A percentile compares a stretch with the other conserved stretches of the same genome.
Conservation (phyloP, 2,329 filamentous ascomycete species). For the Coniosporium tulheliwenetii region DNA sequence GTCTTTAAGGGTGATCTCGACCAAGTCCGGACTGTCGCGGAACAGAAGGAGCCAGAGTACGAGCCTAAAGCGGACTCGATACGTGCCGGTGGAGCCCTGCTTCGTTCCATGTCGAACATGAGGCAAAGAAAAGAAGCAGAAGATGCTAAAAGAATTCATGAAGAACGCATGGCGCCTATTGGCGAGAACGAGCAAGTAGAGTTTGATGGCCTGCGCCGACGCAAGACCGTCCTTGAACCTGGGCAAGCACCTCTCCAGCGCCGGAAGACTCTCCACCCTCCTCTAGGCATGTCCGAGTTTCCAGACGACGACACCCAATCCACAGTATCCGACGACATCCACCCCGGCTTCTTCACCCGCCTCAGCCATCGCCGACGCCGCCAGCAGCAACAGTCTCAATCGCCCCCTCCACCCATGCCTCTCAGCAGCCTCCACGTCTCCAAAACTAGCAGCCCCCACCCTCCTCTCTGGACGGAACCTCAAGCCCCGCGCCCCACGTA, state of each 20-base stretch:
- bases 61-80: constrained; percentile 96
- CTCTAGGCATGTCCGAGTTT: constrained; percentile 76
- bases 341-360: constrained; percentile 32
- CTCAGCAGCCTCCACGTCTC: too few relatives aligned
- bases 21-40: constrained; percentile 86
- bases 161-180: constrained; percentile 68
- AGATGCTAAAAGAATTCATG: constrained; percentile 62
- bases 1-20: constrained; percentile 88
- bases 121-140: constrained; percentile 65
- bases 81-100: constrained; percentile 73
- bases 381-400: too few relatives aligned
- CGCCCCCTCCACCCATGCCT: too few relatives aligned
- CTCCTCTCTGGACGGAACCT: constrained; percentile 9
- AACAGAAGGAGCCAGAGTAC: constrained; percentile 89
- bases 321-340: constrained; percentile 19
- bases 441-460: not conserved
- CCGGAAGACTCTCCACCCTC: constrained; percentile 48
- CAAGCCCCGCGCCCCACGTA: constrained; percentile 23
- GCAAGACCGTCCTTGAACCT: constrained; percentile 41
- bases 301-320: constrained; percentile 43
- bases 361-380: constrained; percentile 6
- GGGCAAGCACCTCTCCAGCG: constrained; percentile 28
- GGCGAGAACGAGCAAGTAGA: constrained; percentile 69
- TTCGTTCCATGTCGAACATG: constrained; percentile 63
- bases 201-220: constrained; percentile 78